Base-by-base conservation (phyloP, 352 stramenopile species). In the Blastocystis hominis region DNA sequence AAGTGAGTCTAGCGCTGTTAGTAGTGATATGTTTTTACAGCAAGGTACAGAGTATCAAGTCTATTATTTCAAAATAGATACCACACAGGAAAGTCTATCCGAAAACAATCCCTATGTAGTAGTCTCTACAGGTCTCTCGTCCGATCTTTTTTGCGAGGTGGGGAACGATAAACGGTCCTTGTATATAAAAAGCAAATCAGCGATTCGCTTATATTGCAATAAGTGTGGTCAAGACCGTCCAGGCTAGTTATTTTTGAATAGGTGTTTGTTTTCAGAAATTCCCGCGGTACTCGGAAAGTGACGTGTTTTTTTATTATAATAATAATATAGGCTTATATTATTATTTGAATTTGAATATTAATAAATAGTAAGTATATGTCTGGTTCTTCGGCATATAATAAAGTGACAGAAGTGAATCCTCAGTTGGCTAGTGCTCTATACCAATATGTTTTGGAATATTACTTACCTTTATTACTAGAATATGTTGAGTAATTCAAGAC, bases 381-480 rank as follows among this genome's bases (percentile, higher is more conserved):
- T 84, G 72, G 68, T 44, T 53, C 72, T 54, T 84, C 72, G 68
- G 72, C 72, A 64, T 84, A 84, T 46, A 84, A 84, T 53, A 30
- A 84, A 64, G 54, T 84, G 3, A 68, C 72, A 30, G 62, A 84
- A 46, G 62, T 84, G 50, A 84, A 84, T 66, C 72, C 72, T 13
- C 72, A 84, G 72, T 34, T 84, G 1, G 72, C 72, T 38, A 53
- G 53, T 54, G 72, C 72, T 1, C 50, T 84, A 17, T 84, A 84
- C 46, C 72, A 84, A 84, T 84, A 84, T 69, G 72, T 84, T 15
- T 4, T 40, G 4, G 20, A 38, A 9, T 53, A 17, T 30, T n/a
- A 17, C 3, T 10, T 5, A 30, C 24, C 20, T 17, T 66, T 4
- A 68, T 34, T 13, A 38, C 1, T 84, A 84, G 72, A 84, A 84